A percentile compares a stretch with the other conserved stretches of the same genome.
Evolutionary conservation across 306 rosid species (phyloP).

Genomic region (apple (Malus domestica)): ASM211411v1 NC_041796.1:12843501-12844000

Average conservation of each 20-base stretch:
- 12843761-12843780: background rate
- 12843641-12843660: conserved; percentile 68
- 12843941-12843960: conserved; percentile 25
- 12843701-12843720: conserved; percentile 50
- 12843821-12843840: background rate
- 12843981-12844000: conserved; percentile 37
- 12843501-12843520: background rate
- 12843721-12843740: conserved; percentile 59
- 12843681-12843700: conserved; percentile 68
- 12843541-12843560: conserved; percentile 39
- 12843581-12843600: conserved; percentile 75
- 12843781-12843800: background rate
- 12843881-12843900: background rate
- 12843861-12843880: background rate
- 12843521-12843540: conserved; percentile 12
- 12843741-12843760: conserved; percentile 23
- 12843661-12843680: conserved; percentile 61
- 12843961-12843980: conserved; percentile 53
- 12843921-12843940: background rate
- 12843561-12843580: conserved; percentile 54
- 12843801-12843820: background rate
- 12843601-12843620: conserved; percentile 70
- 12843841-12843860: background rate
- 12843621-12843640: conserved; percentile 80
- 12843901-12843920: conserved; percentile 4